A percentile compares a stretch with the other conserved stretches of the same genome.
phyloP scores from a whole-genome alignment of 208 protist genomes.

The Wallacemonas sp. region DNA sequence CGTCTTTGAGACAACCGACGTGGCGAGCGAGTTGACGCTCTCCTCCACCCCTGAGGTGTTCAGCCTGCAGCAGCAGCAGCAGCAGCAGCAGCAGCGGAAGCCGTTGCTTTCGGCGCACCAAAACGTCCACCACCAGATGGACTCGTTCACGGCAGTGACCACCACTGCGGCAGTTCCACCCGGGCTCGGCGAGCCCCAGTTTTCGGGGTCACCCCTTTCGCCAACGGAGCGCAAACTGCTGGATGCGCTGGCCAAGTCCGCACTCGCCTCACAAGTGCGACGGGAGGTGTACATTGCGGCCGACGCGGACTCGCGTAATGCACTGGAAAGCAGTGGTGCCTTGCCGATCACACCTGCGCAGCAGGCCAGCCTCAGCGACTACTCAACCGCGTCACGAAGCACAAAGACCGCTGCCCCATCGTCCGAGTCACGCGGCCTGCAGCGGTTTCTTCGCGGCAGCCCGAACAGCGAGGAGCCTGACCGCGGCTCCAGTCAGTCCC shows the following conservation, averaged over 20 bases:
- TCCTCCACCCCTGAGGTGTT: not conserved
- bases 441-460: slow-evolving; percentile 2
- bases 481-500: no score
- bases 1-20: not conserved
- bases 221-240: slow-evolving; percentile 29
- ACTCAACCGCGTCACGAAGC: not conserved
- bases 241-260: slow-evolving; percentile 22
- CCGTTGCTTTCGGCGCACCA: slow-evolving; percentile 5
- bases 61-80: slow-evolving; percentile 5
- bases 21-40: not conserved
- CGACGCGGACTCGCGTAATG: slow-evolving; percentile 3
- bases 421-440: slow-evolving; percentile 9
- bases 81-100: no score
- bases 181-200: no score
- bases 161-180: not conserved
- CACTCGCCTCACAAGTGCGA: not conserved
- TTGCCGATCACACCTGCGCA: not conserved
- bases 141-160: not conserved
- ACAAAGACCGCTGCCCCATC: not conserved
- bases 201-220: slow-evolving; percentile 5
- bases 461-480: slow-evolving; percentile 1
- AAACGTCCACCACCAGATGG: not conserved
- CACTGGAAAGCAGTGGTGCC: not conserved
- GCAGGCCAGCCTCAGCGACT: not conserved
- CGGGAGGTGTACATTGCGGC: slow-evolving; percentile 12